These are phyloP conservation scores for Paramecium pentaurelia DNA, from an alignment of 73 alveolate species.

Conservation along the genomic window DNA sequence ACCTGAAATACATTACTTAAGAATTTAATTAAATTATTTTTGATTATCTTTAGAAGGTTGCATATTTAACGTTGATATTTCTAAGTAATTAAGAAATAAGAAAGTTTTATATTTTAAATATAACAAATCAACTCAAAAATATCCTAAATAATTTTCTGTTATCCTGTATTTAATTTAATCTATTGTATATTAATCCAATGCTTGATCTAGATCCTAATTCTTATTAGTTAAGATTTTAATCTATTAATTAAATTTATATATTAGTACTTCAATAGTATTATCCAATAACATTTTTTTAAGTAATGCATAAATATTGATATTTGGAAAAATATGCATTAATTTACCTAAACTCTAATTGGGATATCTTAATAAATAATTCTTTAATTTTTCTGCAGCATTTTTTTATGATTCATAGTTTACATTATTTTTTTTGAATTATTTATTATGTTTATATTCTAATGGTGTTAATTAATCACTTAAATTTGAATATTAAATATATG, in stretches of 20 bases:
- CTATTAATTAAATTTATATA: background rate
- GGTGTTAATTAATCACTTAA: background rate
- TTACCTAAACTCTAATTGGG: background rate
- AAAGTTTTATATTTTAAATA: slow-evolving; percentile 41
- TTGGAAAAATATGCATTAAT: background rate
- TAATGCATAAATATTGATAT: background rate
- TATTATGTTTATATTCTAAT: background rate
- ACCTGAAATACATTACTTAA: background rate
- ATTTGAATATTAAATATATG: background rate
- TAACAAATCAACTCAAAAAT: background rate
- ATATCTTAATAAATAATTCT: background rate
- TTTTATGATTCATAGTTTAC: background rate
- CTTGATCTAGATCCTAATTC: background rate
- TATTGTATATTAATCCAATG: background rate
- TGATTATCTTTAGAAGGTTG: background rate
- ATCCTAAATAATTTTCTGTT: background rate
- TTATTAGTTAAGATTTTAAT: background rate
- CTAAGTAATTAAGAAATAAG: background rate
- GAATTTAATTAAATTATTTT: background rate
- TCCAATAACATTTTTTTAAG: background rate
- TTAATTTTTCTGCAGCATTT: background rate
- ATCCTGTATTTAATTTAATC: background rate
- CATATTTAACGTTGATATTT: background rate
- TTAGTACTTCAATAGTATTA: background rate
- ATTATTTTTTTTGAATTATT: background rate